These are phyloP conservation scores for Annulohypoxylon maeteangense DNA, from an alignment of 495 filamentous ascomycete genomes.

Conservation along the genomic window DNA sequence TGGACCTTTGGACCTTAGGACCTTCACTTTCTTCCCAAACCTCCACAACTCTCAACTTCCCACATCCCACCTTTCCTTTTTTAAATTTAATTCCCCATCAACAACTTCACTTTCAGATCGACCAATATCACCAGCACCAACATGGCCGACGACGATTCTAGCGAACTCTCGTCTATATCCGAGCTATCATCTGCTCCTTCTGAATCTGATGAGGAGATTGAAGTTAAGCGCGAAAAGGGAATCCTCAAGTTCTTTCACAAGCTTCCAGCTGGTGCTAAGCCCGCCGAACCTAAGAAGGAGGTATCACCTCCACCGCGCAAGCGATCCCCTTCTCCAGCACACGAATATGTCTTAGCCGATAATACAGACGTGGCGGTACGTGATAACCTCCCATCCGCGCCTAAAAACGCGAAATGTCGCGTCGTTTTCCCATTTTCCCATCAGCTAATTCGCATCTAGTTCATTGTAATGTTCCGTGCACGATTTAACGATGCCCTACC, in stretches of 20 bases:
- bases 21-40: conserved; percentile 30
- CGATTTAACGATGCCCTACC: conserved; percentile 91
- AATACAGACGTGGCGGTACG: conserved; percentile 89
- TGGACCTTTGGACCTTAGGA: conserved; percentile 4
- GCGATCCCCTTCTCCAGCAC: conserved; percentile 83
- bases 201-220: conserved; percentile 61
- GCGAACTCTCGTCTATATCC: conserved; percentile 60
- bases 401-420: conserved; percentile 54
- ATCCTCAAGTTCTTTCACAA: conserved; percentile 70
- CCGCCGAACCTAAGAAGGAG: conserved; percentile 53
- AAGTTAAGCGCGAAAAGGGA: conserved; percentile 61
- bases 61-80: conserved; percentile 26
- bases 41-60: conserved; percentile 31
- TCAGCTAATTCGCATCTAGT: conserved; percentile 64
- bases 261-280: conserved; percentile 51
- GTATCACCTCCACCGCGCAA: conserved; percentile 75
- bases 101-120: conserved; percentile 9
- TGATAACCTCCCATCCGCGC: conserved; percentile 50
- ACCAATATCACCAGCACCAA: conserved; percentile 31
- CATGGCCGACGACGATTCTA: conserved; percentile 65
- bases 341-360: conserved; percentile 88
- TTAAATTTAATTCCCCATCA: neutral
- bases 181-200: conserved; percentile 55
- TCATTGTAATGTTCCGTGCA: conserved; percentile 96
- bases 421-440: conserved; percentile 38